Evolutionary conservation across 2,329 filamentous ascomycete species (phyloP), one percentile per base, ranked within the genome.

Genomic region (Diaporthe australafricana): DNA sequence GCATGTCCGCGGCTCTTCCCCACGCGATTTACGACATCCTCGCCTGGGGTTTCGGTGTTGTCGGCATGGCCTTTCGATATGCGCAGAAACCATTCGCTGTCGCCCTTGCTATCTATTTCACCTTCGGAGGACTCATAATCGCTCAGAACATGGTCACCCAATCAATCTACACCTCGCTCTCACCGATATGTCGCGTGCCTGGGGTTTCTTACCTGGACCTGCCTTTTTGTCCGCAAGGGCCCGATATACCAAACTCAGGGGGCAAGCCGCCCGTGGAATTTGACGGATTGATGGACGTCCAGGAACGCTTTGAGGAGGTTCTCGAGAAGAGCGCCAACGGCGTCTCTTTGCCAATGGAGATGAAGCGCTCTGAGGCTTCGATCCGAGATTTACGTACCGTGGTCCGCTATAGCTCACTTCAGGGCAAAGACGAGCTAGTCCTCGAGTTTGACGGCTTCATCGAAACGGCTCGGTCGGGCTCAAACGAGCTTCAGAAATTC

Each of bases 381-480:
- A 91, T 96, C 45, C 89, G 93, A 50, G 93, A 95, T 76, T 83
- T 96, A 30, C 89, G 92, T 40, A 91, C 90, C 32, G 86, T 95
- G 55, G 92, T 97, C 42, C 87, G 89, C 48, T 90, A 91, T 81
- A 94, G 92, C 75, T 87, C 89, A 27, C 84, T 96, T 0, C 89
- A 90, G 32, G 89, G 89, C 50, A 89, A 89, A 38, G 88, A 92
- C 45, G 92, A 95, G 80, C 87, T 97, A 16, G 89, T 93, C 5
- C 86, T 91, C 27, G 93, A 96, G 79, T 93, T 97, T 70, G 89
- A 93, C 74, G 89, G 89, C 63, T 97, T 95, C 81, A 89, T 96
- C 75, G 89, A 92, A 12, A 90, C 89, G 0, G 91, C 92, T 2
- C 85, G 89, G 4, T 85, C 87, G 57, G 90, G 92, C 1, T 89